phyloP scores from a whole-genome alignment of 2,329 filamentous ascomycete genomes.

The Colletotrichum graminicola region DNA sequence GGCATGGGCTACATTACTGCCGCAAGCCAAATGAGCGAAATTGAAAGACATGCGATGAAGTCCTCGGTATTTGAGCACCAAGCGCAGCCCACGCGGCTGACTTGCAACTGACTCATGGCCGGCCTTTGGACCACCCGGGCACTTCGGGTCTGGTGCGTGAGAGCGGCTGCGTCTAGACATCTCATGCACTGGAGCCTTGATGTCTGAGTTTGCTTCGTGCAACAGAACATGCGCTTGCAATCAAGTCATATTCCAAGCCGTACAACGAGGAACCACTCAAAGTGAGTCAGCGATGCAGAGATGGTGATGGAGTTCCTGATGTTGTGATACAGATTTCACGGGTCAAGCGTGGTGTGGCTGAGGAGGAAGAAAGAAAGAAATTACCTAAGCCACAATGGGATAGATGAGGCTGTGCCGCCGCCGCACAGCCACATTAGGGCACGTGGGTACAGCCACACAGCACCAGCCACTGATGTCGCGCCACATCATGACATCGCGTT shows the following conservation, averaged over 20 bases:
- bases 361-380: accelerated
- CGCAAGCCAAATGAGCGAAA: background rate
- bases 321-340: background rate
- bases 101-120: background rate
- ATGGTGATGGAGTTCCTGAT: background rate
- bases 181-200: background rate
- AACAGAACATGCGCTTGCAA: too few relatives aligned
- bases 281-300: background rate
- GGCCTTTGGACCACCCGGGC: background rate
- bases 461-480: background rate
- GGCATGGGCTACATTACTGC: background rate
- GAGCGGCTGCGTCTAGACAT: background rate
- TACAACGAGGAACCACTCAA: background rate
- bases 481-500: constrained; percentile 5
- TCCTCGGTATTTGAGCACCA: background rate
- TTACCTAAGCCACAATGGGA: background rate
- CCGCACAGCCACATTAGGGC: background rate
- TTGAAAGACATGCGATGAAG: background rate
- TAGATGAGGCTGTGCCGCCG: background rate
- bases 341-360: background rate
- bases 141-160: background rate
- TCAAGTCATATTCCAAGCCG: too few relatives aligned
- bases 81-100: background rate
- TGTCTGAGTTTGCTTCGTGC: too few relatives aligned
- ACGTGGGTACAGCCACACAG: background rate